These are phyloP conservation scores for Meyerozyma elateridarum DNA, from an alignment of 1,139 yeast species.

Conservation along the genomic window DNA sequence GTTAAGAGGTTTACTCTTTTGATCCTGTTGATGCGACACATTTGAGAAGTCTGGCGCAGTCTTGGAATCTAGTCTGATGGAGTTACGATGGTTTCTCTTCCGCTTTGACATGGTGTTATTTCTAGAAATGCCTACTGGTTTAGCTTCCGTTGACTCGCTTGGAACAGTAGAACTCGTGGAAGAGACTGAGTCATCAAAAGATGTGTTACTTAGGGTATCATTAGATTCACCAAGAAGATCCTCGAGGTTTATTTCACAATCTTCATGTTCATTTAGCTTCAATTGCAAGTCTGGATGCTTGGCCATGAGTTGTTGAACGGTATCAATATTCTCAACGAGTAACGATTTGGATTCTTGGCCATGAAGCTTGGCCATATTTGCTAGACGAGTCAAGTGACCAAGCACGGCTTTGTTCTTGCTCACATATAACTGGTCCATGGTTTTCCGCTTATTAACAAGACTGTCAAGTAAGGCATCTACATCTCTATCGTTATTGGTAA, in stretches of 20 bases:
- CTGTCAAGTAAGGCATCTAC: slow-evolving; percentile 41
- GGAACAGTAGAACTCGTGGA: slow-evolving; percentile 25
- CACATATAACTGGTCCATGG: slow-evolving; percentile 43
- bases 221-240: slow-evolving; percentile 31
- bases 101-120: slow-evolving; percentile 24
- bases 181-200: slow-evolving; percentile 37
- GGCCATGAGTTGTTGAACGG: slow-evolving; percentile 24
- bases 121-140: slow-evolving; percentile 19
- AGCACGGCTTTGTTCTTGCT: slow-evolving; percentile 45
- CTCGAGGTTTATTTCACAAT: slow-evolving; percentile 30
- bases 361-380: slow-evolving; percentile 42
- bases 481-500: slow-evolving; percentile 40
- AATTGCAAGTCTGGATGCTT: slow-evolving; percentile 37
- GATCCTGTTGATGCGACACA: slow-evolving; percentile 7
- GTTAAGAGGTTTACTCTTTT: slow-evolving; percentile 6
- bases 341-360: slow-evolving; percentile 40
- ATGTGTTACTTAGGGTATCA: slow-evolving; percentile 27
- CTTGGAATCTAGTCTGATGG: slow-evolving; percentile 25
- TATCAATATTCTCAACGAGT: slow-evolving; percentile 24
- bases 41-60: slow-evolving; percentile 18
- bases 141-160: slow-evolving; percentile 10
- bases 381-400: slow-evolving; percentile 40
- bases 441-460: slow-evolving; percentile 35
- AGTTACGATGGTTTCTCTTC: slow-evolving; percentile 30
- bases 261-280: slow-evolving; percentile 24